Evolutionary conservation across 306 rosid genomes (phyloP).

Genomic region (Prunus mume): DNA sequence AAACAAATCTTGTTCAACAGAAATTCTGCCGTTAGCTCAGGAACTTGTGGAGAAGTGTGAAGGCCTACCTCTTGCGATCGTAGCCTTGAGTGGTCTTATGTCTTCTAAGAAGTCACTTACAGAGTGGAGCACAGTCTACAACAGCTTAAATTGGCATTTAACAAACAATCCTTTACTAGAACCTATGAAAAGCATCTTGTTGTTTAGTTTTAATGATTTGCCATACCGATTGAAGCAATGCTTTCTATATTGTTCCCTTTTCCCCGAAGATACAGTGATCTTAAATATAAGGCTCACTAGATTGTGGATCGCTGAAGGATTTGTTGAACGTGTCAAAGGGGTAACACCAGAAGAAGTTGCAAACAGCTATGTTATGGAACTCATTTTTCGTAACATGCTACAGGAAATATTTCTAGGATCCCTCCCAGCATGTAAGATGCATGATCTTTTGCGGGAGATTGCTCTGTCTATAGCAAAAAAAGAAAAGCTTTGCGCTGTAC

Average conservation of each 20-base stretch:
- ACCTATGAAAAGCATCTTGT: conserved; percentile 14
- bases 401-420: not conserved
- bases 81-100: conserved; percentile 21
- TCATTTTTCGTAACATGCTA: conserved; percentile 19
- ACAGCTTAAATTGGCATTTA: conserved; percentile 17
- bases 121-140: conserved; percentile 16
- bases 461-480: not conserved
- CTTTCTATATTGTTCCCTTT: not conserved
- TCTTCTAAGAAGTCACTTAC: conserved; percentile 8
- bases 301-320: conserved; percentile 25
- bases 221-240: conserved; percentile 19
- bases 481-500: not conserved
- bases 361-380: conserved; percentile 16
- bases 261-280: not conserved
- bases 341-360: not conserved
- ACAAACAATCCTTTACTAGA: not conserved
- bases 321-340: not conserved
- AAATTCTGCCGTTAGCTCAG: not conserved
- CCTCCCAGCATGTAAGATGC: conserved; percentile 15
- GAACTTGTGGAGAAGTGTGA: conserved; percentile 6
- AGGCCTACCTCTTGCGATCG: conserved; percentile 22
- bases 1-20: not conserved
- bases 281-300: not conserved
- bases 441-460: conserved; percentile 24
- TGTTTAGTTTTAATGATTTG: conserved; percentile 26